These are phyloP conservation scores for Macrocystidia cucumis DNA, from an alignment of 1,284 basidiomycete genomes.

Conservation along the genomic window DNA sequence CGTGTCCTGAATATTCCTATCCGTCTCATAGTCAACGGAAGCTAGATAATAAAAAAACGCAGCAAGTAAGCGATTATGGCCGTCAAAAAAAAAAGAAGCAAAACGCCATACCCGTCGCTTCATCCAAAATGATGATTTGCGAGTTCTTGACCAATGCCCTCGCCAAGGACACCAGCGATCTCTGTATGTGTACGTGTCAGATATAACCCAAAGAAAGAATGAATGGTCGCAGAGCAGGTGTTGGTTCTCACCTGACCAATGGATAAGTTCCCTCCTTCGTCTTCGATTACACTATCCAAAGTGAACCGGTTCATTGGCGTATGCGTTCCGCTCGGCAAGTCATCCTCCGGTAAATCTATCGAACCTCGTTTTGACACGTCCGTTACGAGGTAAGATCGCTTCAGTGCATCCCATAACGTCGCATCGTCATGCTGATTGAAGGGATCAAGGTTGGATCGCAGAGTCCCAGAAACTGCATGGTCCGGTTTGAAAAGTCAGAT, in stretches of 20 bases:
- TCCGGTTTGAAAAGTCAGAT: conserved; percentile 3
- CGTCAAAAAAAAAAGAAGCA: not conserved
- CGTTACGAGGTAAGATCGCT: conserved; percentile 72
- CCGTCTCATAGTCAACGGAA: conserved; percentile 63
- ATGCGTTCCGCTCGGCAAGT: conserved; percentile 23
- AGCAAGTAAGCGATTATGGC: not conserved
- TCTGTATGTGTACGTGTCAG: conserved; percentile 26
- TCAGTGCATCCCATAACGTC: conserved; percentile 76
- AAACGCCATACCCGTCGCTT: conserved; percentile 8
- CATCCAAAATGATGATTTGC: conserved; percentile 10
- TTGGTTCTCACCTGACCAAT: conserved; percentile 44
- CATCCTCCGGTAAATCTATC: conserved; percentile 12
- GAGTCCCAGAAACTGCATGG: conserved; percentile 61
- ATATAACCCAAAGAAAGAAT: not conserved
- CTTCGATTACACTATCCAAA: conserved; percentile 76
- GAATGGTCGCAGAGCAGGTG: no score
- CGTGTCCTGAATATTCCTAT: conserved; percentile 64
- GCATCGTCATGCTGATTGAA: conserved; percentile 72
- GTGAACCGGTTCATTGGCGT: conserved; percentile 56
- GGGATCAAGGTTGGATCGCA: conserved; percentile 78
- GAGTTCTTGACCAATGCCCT: conserved; percentile 11
- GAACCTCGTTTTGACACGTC: conserved; percentile 28
- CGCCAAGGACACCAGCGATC: conserved; percentile 55
- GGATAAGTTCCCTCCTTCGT: conserved; percentile 80
- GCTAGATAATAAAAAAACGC: conserved; percentile 21